Evolutionary conservation across 257 asterid species (phyloP), one percentile per base, ranked within the genome.

Genomic region (Ilex asprella): DNA sequence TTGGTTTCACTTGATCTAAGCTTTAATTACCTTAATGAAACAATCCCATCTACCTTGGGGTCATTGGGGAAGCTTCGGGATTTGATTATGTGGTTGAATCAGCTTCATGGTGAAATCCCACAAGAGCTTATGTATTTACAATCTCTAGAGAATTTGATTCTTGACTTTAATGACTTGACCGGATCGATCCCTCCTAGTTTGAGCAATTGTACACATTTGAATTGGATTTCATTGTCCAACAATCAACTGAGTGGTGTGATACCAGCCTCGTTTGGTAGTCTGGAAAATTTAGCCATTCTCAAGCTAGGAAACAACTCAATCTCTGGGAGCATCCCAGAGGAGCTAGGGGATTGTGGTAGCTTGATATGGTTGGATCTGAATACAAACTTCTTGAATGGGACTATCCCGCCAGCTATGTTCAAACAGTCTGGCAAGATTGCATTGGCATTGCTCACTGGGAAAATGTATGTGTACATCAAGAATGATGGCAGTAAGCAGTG

Each of bases 1-100:
- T 66, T 91, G 84, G 91, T 78, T 63, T 86, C 98, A 2, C 95
- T 92, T 70, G 98, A 89, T 85, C 84, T 92, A 29, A 89, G 98
- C 70, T 89, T 92, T 78, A 92, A 92, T 69, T 83, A 73, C 44
- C 49, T 92, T 46, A 74, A 55, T 39, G 86, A 95, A 10, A 76
- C 65, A 1, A 82, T 92, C 59, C 98, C 97, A 1, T 43, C 88
- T 3, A 84, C 83, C 57, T 82, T 89, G 67, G 95, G 95, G 16
- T 81, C 85, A 7, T 71, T 86, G 64, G 60, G 79, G 3, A 80
- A 80, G 63, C 73, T 92, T 10, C 76, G 68, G 21, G 95, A 92
- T 82, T 62, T 92, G 16, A 84, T 92, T 59, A 63, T 82, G 68
- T 86, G 93, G 98, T 66, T 83, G 76, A 92, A 92, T 82, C 89